Base-by-base conservation (phyloP, 2,329 filamentous ascomycete species). In the Fusarium dlaminii region DNA sequence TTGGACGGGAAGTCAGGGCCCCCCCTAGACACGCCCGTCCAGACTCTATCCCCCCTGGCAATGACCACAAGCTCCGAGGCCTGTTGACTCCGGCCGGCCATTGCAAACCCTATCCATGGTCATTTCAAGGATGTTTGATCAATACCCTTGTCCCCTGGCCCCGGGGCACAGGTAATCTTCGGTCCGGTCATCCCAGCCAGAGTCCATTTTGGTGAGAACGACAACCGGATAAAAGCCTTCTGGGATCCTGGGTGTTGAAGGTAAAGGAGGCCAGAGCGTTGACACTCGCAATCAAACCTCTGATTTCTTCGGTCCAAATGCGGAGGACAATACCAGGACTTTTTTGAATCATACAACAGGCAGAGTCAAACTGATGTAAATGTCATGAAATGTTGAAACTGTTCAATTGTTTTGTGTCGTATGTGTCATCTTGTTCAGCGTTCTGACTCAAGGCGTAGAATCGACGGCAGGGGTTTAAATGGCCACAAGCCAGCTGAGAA, bases 111-210 rank as follows among this genome's bases (percentile, higher is more conserved):
- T 75, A 77, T 63, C 75, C 75, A 75, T 78, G 72, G 52, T 36
- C 65, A 57, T 45, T 61, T 61, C 75, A 69, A 64, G 63, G 72
- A 61, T 71, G 30, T 61, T 64, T 68, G 64, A 70, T 66, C 68
- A 70, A 64, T 63, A 63, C 46, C 68, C 64, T 60, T 45, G 30
- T 36, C 30, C 71, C 73, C 60, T 76, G 68, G 63, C 60, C 61
- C 73, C 61, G 76, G 73, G 74, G 75, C 75, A 72, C 70, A 78
- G 72, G 66, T 63, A 78, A 64, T 64, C 62, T 72, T 78, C 76
- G 70, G 74, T 68, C 74, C 76, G 76, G 70, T 52, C 70, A 60
- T 74, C 72, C 68, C 66, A 68, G 57, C 27, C 24, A 75, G 63
- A 52, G 64, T 32, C 55, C 46, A 64, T 72, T 74, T 66, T 72